phyloP scores from a whole-genome alignment of 352 stramenopile genomes.

The Pythium scleroteichum region DNA sequence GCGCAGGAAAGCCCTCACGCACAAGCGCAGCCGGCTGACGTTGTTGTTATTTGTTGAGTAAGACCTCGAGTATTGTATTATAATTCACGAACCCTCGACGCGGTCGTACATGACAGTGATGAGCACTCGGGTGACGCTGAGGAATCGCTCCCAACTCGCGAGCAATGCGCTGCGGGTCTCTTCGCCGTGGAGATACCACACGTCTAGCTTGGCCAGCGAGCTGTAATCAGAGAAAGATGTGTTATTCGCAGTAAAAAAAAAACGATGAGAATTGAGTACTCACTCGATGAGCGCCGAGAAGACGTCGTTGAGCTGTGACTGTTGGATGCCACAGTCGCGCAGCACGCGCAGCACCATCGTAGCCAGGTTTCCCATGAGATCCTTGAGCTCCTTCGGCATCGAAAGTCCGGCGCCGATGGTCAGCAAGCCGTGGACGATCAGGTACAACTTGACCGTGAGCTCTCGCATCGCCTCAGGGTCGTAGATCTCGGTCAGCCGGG shows the following conservation, averaged over 20 bases:
- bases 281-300: conserved; percentile 73
- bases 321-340: conserved; percentile 51
- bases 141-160: conserved; percentile 71
- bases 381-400: conserved; percentile 74
- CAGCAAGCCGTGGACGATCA: conserved; percentile 65
- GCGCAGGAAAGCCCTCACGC: background rate
- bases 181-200: conserved; percentile 71
- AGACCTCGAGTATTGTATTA: background rate
- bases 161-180: conserved; percentile 60
- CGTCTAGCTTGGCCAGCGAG: conserved; percentile 56
- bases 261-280: conserved; percentile 1
- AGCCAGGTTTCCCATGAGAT: conserved; percentile 64
- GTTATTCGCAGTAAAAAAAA: background rate
- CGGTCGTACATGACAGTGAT: conserved; percentile 59
- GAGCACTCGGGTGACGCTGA: conserved; percentile 59
- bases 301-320: conserved; percentile 46
- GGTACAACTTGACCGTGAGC: conserved; percentile 56
- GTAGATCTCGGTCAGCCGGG: conserved; percentile 28
- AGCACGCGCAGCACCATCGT: conserved; percentile 60
- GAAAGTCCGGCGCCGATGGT: conserved; percentile 75
- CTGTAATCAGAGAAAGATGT: conserved; percentile 17
- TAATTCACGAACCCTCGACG: conserved; percentile 9
- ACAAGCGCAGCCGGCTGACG: background rate
- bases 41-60: background rate
- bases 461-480: conserved; percentile 26